Percentiles rank a stretch among this genome's conserved stretches.
These are phyloP conservation scores for Chrysopogon serrulatus DNA, from an alignment of 176 grass and related monocot species.

Conservation along the genomic window DNA sequence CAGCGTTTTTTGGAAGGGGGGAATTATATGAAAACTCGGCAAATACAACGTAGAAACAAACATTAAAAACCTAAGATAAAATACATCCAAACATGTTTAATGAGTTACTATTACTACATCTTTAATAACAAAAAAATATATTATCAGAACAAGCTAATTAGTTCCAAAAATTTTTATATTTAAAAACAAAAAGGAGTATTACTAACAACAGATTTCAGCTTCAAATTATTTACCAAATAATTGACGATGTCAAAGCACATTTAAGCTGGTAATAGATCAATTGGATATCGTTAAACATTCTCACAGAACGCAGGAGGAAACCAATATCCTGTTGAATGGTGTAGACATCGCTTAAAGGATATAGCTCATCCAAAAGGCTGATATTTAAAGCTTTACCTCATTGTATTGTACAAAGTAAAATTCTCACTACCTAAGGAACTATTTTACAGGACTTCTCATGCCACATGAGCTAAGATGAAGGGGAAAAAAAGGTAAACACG, in stretches of 20 bases:
- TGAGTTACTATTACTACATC: not conserved
- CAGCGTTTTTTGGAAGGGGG: not conserved
- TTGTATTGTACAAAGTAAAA: conserved; percentile 16
- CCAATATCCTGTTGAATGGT: not conserved
- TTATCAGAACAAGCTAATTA: not conserved
- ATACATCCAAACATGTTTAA: not conserved
- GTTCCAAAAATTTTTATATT: not conserved
- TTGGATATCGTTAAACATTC: not conserved
- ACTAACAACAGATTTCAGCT: not conserved
- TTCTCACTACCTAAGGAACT: conserved; percentile 11
- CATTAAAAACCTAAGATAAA: not conserved
- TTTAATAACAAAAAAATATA: not conserved
- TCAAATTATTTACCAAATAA: not conserved
- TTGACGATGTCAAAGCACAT: not conserved
- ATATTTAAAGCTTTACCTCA: not conserved
- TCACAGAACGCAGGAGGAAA: not conserved
- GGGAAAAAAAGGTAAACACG: not conserved
- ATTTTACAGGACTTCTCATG: conserved; percentile 30
- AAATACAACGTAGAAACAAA: not conserved
- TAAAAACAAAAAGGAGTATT: not conserved
- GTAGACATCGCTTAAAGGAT: conserved; percentile 4
- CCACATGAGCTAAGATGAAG: not conserved
- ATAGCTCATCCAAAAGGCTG: not conserved
- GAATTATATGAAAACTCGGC: not conserved
- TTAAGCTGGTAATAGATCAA: not conserved